Evolutionary conservation across 1,139 yeast species (phyloP), one percentile per base, ranked within the genome.

Genomic region (Saccharomyces pastorianus): DNA sequence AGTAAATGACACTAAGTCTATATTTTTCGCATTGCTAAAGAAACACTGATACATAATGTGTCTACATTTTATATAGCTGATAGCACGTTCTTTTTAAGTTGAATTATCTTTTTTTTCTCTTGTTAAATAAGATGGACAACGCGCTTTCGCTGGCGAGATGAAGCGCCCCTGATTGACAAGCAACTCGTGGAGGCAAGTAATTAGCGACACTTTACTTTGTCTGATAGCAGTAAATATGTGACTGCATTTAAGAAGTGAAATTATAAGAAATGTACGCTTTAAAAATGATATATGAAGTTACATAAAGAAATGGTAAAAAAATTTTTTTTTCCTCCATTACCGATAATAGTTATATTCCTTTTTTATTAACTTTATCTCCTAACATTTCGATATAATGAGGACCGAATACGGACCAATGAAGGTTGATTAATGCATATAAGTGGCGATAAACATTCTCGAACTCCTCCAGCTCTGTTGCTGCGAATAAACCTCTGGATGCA

Each of bases 321-420:
- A 9, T 34, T n/a, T n/a, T 8, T 8, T 38, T 38, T 20, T 20
- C 25, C 44, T 38, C 25, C n/a, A 20, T 38, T 38, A 38, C 20
- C 17, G 25, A 20, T 17, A 38, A 38, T 17, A 9, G 17, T 49
- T 32, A 52, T 13, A 46, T 46, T 47, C 47, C 48, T 41, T 54
- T 55, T 47, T 55, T 56, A 23, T 51, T 58, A 49, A 61, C 57
- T 47, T 63, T 61, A 49, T 67, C 69, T 25, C 64, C 62, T 50
- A 68, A 52, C 28, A 61, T 55, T 28, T 67, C 70, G 49, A 64
- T 53, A 52, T 69, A 69, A 55, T 68, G 68, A 26, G 60, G 56
- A 13, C 70, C 70, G 52, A 68, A 67, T n/a, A 69, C 72, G 14
- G 71, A 68, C 72, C 72, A 69, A 52, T 69, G 71, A 48, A 69